A percentile compares a stretch with the other conserved stretches of the same genome.
Evolutionary conservation across 1,284 basidiomycete genomes (phyloP).

Genomic region (Trichosporon faecale): DNA sequence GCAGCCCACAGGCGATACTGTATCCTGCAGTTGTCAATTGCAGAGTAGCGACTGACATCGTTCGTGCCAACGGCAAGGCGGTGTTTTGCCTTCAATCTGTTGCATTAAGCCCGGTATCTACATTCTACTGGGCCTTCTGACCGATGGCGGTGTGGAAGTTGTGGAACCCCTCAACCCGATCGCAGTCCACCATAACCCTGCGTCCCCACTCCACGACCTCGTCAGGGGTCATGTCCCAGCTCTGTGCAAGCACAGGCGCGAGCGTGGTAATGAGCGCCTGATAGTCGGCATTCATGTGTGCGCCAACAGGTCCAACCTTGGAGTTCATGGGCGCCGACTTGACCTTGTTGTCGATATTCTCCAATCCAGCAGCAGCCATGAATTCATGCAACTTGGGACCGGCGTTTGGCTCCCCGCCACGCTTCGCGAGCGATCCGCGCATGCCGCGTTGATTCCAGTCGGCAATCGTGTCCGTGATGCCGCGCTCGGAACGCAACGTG

Average conservation of each 20-base stretch:
- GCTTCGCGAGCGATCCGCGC: slow-evolving; percentile 24
- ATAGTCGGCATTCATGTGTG: slow-evolving; percentile 10
- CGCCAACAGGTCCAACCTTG: slow-evolving; percentile 4
- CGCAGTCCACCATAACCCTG: neutral
- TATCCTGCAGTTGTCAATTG: too few species aligned
- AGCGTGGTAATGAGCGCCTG: slow-evolving; percentile 2
- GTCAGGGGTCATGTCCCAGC: neutral
- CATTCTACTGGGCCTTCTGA: slow-evolving; percentile 3
- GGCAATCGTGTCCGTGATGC: slow-evolving; percentile 20
- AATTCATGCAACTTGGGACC: slow-evolving; percentile 24
- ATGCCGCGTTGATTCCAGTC: slow-evolving; percentile 21
- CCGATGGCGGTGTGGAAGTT: slow-evolving; percentile 13
- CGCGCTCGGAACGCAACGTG: slow-evolving; percentile 23
- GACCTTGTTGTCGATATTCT: slow-evolving; percentile 20
- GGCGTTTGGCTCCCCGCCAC: slow-evolving; percentile 27
- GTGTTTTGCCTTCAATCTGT: too few species aligned
- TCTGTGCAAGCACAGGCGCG: neutral
- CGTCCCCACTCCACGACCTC: slow-evolving; percentile 2
- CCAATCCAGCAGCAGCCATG: slow-evolving; percentile 33
- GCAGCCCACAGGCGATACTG: too few species aligned
- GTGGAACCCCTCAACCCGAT: slow-evolving; percentile 8
- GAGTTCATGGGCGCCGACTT: slow-evolving; percentile 12
- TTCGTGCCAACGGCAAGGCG: too few species aligned
- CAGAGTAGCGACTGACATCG: too few species aligned
- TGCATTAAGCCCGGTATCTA: neutral